Base-by-base conservation (phyloP, 2,329 filamentous ascomycete genomes). In the Scorias spongiosa region DNA sequence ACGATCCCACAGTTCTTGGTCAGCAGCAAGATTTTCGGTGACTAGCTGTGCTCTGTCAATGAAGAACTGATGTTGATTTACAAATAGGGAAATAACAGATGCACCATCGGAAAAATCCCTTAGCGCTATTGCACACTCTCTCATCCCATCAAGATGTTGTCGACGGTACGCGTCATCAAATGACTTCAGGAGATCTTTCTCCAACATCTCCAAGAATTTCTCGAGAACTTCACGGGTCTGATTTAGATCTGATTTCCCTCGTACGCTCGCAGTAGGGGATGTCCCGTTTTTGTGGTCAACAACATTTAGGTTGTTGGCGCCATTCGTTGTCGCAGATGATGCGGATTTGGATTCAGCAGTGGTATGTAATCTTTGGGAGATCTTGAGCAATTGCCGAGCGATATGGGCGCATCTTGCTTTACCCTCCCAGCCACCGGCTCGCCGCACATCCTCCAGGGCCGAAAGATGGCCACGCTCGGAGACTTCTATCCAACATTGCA, bases 41-140 rank as follows among this genome's bases (percentile, higher is more conserved):
- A 94, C 81, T 45, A 98, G 70, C 61, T 96, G 89, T 52, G 87
- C 91, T 20, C 88, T 75, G 59, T 96, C 91, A 57, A 98, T 95
- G 66, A 98, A 98, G 72, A 98, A 98, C 57, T 94, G 87, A 65
- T 98, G 93, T 62, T 98, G 91, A 59, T 98, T 98, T 58, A 98
- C 89, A 62, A 96, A 98, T 10, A 89, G 73, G 11, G 85, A 89
- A 63, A 95, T 93, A 47, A 96, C 91, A 60, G 88, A 96, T 45
- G 86, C 80, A 42, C 91, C 91, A 42, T 91, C 87, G 61, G 89
- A 94, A 71, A 98, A 98, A 64, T 96, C 91, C 59, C 91, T 76
- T 49, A 98, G 70, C 37, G 95, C 91, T 56, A 84, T 84, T 44
- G 93, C 85, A 60, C 91, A 98, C 60, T 96, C 91, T 66, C 85